These are phyloP conservation scores for Amoebophrya sp. DNA, from an alignment of 169 alveolate species.

Conservation along the genomic window DNA sequence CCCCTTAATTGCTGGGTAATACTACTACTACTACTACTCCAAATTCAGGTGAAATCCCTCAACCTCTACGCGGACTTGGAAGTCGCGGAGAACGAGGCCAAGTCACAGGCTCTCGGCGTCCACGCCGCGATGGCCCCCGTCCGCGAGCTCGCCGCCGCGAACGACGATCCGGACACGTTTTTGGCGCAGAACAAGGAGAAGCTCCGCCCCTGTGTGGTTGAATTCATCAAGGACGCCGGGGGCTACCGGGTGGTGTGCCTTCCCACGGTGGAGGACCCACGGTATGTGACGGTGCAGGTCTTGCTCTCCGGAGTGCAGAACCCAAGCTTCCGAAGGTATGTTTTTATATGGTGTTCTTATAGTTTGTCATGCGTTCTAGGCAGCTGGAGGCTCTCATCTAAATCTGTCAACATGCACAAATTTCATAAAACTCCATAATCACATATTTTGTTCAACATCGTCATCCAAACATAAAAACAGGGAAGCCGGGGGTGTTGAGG, in stretches of 20 bases:
- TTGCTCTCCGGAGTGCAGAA: neutral
- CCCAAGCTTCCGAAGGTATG: neutral
- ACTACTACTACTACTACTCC: no score
- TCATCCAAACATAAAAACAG: neutral
- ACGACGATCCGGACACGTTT: neutral
- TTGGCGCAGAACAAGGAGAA: neutral
- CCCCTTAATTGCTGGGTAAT: no score
- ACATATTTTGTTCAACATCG: neutral
- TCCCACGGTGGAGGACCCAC: neutral
- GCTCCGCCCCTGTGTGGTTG: constrained; percentile 6
- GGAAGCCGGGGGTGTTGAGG: constrained; percentile 18
- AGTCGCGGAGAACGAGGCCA: neutral
- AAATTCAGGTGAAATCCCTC: constrained; percentile 17
- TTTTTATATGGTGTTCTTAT: neutral
- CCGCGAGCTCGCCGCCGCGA: neutral
- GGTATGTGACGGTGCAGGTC: neutral
- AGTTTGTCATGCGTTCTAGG: neutral
- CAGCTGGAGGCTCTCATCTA: no score
- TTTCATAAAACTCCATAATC: no score
- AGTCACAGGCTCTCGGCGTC: neutral
- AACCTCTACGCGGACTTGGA: neutral
- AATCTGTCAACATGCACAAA: no score
- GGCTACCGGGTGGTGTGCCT: neutral
- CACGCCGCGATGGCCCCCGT: neutral
- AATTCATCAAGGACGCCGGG: neutral